These are phyloP conservation scores for Lasiosphaeris hirsuta DNA, from an alignment of 495 filamentous ascomycete species.

Conservation along the genomic window DNA sequence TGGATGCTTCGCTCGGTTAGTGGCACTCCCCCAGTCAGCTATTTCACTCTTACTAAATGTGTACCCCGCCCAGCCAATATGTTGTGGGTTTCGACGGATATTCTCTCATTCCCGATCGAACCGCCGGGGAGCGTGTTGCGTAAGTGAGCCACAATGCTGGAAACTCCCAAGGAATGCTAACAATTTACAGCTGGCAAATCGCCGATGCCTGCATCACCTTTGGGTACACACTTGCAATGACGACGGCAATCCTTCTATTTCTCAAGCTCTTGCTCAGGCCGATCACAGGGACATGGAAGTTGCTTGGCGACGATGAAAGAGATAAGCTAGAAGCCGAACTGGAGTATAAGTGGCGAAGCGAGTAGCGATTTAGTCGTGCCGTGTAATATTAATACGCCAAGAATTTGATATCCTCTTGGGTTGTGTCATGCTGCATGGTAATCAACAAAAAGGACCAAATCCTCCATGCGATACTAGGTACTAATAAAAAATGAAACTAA, in stretches of 20 bases:
- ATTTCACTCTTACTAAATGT: background rate
- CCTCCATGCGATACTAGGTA: too few species aligned
- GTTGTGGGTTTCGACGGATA: background rate
- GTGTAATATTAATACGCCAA: too few species aligned
- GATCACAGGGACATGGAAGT: background rate
- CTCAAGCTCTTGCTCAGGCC: slow-evolving; percentile 1
- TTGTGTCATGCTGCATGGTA: too few species aligned
- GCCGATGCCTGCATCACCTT: background rate
- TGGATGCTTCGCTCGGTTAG: background rate
- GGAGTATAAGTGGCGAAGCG: slow-evolving; percentile 1
- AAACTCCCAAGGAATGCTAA: background rate
- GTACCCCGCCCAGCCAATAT: background rate
- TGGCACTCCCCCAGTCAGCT: background rate
- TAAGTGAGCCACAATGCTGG: background rate
- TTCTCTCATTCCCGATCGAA: background rate
- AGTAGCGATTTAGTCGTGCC: too few species aligned
- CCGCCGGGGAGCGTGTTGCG: background rate
- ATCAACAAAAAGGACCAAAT: too few species aligned
- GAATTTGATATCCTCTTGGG: too few species aligned
- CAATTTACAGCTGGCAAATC: background rate
- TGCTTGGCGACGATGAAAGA: background rate
- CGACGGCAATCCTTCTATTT: background rate
- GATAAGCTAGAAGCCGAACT: background rate
- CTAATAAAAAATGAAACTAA: too few species aligned
- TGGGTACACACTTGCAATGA: background rate